phyloP scores from a whole-genome alignment of 2,329 filamentous ascomycete genomes.

The Ceratocystis colombiana region DNA sequence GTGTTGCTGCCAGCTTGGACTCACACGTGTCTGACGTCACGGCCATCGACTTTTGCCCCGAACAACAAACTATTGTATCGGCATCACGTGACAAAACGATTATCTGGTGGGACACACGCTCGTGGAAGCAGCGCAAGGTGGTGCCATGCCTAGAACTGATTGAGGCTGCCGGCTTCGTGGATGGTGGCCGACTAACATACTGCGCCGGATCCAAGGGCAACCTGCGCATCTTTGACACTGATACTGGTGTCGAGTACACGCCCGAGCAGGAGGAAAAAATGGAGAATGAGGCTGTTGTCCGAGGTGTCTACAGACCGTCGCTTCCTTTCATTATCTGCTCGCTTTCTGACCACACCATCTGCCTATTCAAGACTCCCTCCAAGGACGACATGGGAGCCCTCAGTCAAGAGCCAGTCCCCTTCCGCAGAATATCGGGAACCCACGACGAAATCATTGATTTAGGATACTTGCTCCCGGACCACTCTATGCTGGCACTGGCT shows the following conservation, averaged over 20 bases:
- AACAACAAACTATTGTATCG: conserved; percentile 67
- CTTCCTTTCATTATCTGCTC: conserved; percentile 67
- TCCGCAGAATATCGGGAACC: conserved; percentile 81
- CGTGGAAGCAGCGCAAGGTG: conserved; percentile 73
- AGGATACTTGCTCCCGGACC: conserved; percentile 70
- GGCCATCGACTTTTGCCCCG: conserved; percentile 66
- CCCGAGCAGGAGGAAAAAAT: conserved; percentile 54
- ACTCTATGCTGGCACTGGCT: conserved; percentile 74
- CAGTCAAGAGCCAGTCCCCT: conserved; percentile 38
- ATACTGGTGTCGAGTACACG: conserved; percentile 68
- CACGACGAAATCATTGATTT: conserved; percentile 97
- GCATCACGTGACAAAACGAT: conserved; percentile 87
- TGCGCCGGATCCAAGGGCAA: conserved; percentile 77
- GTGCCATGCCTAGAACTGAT: conserved; percentile 77
- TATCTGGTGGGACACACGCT: conserved; percentile 78
- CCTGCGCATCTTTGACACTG: conserved; percentile 73
- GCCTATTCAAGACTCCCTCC: conserved; percentile 50
- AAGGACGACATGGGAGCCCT: conserved; percentile 28
- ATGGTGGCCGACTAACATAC: conserved; percentile 61
- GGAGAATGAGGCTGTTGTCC: conserved; percentile 59
- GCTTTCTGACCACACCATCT: conserved; percentile 80
- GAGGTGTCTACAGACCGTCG: conserved; percentile 55
- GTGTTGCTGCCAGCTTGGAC: conserved; percentile 65
- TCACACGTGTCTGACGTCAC: conserved; percentile 95
- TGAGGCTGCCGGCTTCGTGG: conserved; percentile 72